Evolutionary conservation across 768 basidiomycete genomes (phyloP).

Genomic region (Rhizopogon rudus): DNA sequence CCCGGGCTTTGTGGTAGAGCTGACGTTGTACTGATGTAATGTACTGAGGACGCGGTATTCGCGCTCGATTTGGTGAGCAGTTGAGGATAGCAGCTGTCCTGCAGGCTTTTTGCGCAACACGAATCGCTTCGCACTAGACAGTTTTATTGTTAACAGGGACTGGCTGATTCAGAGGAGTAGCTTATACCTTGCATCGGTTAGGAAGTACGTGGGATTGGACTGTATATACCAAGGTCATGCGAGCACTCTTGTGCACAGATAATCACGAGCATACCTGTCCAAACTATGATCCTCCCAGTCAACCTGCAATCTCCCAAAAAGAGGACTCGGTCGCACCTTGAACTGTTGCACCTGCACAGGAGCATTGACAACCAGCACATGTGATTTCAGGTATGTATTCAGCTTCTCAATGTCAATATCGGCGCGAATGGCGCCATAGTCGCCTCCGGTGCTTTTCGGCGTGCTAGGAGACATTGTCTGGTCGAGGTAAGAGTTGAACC

Average conservation of each 20-base stretch:
- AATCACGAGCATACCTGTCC: slow-evolving; percentile 61
- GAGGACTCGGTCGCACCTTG: slow-evolving; percentile 49
- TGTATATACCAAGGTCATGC: slow-evolving; percentile 22
- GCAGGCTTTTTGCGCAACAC: slow-evolving; percentile 94
- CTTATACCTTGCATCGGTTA: slow-evolving; percentile 68
- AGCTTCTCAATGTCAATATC: slow-evolving; percentile 60
- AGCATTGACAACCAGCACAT: slow-evolving; percentile 49
- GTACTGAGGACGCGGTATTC: slow-evolving; percentile 82
- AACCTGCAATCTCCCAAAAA: not conserved
- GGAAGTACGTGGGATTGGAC: slow-evolving; percentile 97
- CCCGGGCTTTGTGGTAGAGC: slow-evolving; percentile 40
- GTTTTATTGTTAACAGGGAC: slow-evolving; percentile 1
- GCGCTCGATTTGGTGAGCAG: slow-evolving; percentile 93
- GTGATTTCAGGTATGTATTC: slow-evolving; percentile 56
- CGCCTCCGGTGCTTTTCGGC: slow-evolving; percentile 59
- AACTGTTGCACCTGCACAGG: slow-evolving; percentile 89
- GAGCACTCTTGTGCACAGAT: slow-evolving; percentile 1
- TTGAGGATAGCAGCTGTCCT: slow-evolving; percentile 80
- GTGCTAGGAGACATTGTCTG: slow-evolving; percentile 12
- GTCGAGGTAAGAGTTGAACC: not conserved
- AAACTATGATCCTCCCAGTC: slow-evolving; percentile 51
- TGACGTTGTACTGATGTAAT: slow-evolving; percentile 67
- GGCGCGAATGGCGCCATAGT: slow-evolving; percentile 71
- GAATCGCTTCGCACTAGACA: slow-evolving; percentile 49
- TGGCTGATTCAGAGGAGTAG: slow-evolving; percentile 2